Evolutionary conservation across 2,329 filamentous ascomycete genomes (phyloP).

Genomic region (Colletotrichum sp.): DNA sequence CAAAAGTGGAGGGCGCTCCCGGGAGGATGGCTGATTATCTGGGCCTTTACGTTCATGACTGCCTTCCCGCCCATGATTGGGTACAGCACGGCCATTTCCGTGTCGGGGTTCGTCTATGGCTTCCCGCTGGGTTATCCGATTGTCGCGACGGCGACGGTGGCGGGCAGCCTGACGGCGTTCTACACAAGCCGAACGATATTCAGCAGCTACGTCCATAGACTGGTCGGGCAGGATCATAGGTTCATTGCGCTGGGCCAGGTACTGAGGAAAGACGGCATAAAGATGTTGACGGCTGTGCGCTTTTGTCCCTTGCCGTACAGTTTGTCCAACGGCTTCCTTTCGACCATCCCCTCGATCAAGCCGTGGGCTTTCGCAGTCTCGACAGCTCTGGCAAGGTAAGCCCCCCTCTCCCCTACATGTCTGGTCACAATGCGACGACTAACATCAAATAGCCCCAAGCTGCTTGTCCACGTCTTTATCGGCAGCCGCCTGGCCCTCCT

Average conservation of each 20-base stretch:
- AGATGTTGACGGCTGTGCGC: constrained; percentile 88
- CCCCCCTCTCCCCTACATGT: background rate
- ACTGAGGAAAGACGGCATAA: constrained; percentile 86
- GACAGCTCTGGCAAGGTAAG: constrained; percentile 74
- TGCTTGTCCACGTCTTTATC: constrained; percentile 92
- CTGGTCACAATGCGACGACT: background rate
- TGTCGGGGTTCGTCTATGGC: constrained; percentile 61
- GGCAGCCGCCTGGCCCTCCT: constrained; percentile 82
- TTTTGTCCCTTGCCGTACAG: constrained; percentile 93
- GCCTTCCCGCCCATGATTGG: constrained; percentile 89
- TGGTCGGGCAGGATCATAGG: constrained; percentile 82
- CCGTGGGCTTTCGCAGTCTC: constrained; percentile 79
- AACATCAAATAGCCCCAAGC: constrained; percentile 67
- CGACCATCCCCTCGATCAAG: constrained; percentile 88
- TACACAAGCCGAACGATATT: constrained; percentile 80
- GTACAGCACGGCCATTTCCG: constrained; percentile 74
- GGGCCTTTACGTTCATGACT: constrained; percentile 74
- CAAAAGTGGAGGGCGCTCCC: constrained; percentile 76
- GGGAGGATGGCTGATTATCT: constrained; percentile 78
- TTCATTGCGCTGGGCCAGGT: constrained; percentile 90
- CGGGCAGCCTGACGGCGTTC: constrained; percentile 81
- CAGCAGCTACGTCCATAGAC: constrained; percentile 76
- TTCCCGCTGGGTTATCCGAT: constrained; percentile 78
- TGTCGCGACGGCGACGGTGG: constrained; percentile 77
- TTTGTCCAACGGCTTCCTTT: constrained; percentile 90